Evolutionary conservation across 2,329 filamentous ascomycete genomes (phyloP).

Genomic region (Colletotrichum siamense): DNA sequence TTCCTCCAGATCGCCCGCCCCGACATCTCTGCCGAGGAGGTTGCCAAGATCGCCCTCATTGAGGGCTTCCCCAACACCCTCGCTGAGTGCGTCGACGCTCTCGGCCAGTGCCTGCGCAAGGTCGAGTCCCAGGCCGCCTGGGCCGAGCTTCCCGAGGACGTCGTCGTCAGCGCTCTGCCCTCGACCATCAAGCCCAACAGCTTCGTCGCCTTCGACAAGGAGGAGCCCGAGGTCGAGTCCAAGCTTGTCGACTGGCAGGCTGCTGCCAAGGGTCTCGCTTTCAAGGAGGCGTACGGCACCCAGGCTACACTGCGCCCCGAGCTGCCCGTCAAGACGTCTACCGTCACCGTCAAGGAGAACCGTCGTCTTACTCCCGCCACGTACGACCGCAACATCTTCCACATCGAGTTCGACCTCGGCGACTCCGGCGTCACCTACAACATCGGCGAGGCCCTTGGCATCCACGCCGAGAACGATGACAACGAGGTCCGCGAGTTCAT

Average conservation of each 20-base stretch:
- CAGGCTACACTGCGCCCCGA: conserved; percentile 80
- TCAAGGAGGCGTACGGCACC: conserved; percentile 93
- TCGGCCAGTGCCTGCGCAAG: conserved; percentile 74
- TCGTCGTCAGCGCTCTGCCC: conserved; percentile 57
- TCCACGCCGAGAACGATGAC: conserved; percentile 93
- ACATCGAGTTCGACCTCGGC: conserved; percentile 98
- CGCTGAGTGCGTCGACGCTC: conserved; percentile 66
- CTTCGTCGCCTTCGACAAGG: conserved; percentile 81
- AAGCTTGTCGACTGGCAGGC: conserved; percentile 78
- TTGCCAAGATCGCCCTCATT: conserved; percentile 68
- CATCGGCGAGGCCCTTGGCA: conserved; percentile 95
- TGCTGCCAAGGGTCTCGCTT: conserved; percentile 84
- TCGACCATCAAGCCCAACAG: conserved; percentile 76
- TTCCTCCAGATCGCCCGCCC: conserved; percentile 82
- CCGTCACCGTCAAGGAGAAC: conserved; percentile 93
- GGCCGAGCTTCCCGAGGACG: conserved; percentile 72
- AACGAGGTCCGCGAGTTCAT: conserved; percentile 85
- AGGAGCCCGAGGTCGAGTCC: conserved; percentile 71
- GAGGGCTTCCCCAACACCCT: conserved; percentile 57
- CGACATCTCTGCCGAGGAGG: conserved; percentile 63
- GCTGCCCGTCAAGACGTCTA: conserved; percentile 81
- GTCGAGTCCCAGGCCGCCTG: conserved; percentile 82
- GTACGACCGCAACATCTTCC: conserved; percentile 99
- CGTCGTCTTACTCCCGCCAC: conserved; percentile 84
- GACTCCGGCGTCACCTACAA: conserved; percentile 92